These are phyloP conservation scores for Croton laevigatus DNA, from an alignment of 441 rosid genomes.

Conservation along the genomic window DNA sequence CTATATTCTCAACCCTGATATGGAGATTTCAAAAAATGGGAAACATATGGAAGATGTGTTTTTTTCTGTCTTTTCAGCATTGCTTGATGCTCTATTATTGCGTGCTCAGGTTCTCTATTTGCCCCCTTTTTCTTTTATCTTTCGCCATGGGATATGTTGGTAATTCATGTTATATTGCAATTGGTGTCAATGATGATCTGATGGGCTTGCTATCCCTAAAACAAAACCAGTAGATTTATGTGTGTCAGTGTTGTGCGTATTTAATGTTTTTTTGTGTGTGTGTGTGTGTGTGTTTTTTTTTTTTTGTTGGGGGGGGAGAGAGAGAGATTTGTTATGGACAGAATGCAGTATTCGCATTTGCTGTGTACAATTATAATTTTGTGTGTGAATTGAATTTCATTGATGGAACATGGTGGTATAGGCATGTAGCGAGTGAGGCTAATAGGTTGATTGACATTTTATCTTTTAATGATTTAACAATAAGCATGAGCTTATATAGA, in stretches of 20 bases:
- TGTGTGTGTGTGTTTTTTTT: neutral
- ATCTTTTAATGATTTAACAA: neutral
- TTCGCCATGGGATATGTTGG: neutral
- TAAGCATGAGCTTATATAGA: neutral
- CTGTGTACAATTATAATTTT: neutral
- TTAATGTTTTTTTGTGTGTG: no score
- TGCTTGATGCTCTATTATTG: constrained; percentile 77
- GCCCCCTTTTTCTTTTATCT: neutral
- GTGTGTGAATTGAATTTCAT: neutral
- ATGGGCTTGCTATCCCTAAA: neutral
- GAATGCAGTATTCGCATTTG: neutral
- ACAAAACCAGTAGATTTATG: neutral
- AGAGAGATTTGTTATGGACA: no score
- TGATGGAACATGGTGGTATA: neutral
- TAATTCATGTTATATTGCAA: neutral
- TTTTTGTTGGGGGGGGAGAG: no score
- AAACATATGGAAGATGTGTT: constrained; percentile 60
- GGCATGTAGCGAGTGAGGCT: neutral
- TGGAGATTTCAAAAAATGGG: constrained; percentile 41
- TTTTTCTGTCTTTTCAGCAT: constrained; percentile 70
- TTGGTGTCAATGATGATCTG: neutral
- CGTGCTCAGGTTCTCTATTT: constrained; percentile 74
- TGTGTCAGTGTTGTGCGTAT: no score
- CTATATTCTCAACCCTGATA: constrained; percentile 62
- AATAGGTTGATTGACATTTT: neutral